Evolutionary conservation across 139 green algal species (phyloP).

Genomic region (Astrephomene gubernaculifera): DNA sequence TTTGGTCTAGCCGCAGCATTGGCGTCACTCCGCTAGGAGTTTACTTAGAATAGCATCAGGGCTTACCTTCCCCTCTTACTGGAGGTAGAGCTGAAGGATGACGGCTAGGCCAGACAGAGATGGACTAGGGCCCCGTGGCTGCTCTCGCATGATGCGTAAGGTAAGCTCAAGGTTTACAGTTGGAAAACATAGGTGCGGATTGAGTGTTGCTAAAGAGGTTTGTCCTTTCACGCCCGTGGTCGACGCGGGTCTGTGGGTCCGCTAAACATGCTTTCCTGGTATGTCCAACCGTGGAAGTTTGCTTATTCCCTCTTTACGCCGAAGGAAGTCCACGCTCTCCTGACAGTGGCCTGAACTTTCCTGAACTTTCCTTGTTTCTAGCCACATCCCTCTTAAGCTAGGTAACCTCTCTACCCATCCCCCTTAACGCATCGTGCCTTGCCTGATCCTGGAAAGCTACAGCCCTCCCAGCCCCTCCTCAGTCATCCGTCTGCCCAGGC

Average conservation of each 20-base stretch:
- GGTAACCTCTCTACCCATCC: too few species aligned
- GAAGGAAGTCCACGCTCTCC: too few species aligned
- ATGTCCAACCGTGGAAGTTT: background rate
- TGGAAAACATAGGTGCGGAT: background rate
- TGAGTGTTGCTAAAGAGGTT: background rate
- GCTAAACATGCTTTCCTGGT: background rate
- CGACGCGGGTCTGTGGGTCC: background rate
- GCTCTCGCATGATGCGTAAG: slow-evolving; percentile 22
- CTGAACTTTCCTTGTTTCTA: too few species aligned
- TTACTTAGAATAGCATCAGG: background rate
- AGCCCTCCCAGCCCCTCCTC: too few species aligned
- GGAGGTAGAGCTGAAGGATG: background rate
- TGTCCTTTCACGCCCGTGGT: background rate
- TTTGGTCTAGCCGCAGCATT: background rate
- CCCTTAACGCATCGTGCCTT: too few species aligned
- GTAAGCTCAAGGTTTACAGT: background rate
- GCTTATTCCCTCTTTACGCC: background rate
- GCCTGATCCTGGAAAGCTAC: too few species aligned
- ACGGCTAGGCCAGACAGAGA: slow-evolving; percentile 12
- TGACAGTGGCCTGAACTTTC: too few species aligned
- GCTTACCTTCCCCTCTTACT: background rate
- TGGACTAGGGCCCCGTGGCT: background rate
- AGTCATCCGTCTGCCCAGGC: too few species aligned
- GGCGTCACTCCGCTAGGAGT: background rate
- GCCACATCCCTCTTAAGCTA: too few species aligned